Evolutionary conservation across 2,329 filamentous ascomycete species (phyloP).

Genomic region (Myriosclerotinia curreyana): DNA sequence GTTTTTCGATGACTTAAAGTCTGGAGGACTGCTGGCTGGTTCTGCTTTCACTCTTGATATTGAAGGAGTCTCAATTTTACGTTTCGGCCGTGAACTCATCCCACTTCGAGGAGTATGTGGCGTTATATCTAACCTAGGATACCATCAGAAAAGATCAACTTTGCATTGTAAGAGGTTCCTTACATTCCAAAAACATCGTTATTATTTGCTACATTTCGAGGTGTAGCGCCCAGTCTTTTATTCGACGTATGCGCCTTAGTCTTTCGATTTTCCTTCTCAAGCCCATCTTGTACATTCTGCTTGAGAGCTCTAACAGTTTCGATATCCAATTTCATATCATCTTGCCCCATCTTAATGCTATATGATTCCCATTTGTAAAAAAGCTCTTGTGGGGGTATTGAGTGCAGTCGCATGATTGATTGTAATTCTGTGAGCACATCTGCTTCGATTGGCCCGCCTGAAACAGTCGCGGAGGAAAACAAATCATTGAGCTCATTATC

Average conservation of each 20-base stretch:
- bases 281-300: conserved; percentile 76
- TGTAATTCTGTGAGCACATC: conserved; percentile 80
- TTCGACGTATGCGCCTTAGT: conserved; percentile 64
- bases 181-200: conserved; percentile 82
- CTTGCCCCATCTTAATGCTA: conserved; percentile 86
- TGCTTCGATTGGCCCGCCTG: conserved; percentile 52
- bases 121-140: conserved; percentile 60
- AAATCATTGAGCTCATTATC: conserved; percentile 34
- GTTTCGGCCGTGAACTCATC: conserved; percentile 28
- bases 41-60: conserved; percentile 47
- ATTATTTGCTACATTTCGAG: conserved; percentile 53
- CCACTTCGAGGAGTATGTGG: conserved; percentile 55
- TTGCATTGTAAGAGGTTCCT: conserved; percentile 32
- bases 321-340: conserved; percentile 69
- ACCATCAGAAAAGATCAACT: conserved; percentile 29
- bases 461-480: conserved; percentile 31
- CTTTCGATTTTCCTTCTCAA: conserved; percentile 70
- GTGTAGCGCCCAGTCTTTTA: conserved; percentile 59
- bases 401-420: conserved; percentile 82
- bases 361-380: conserved; percentile 99
- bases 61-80: conserved; percentile 48
- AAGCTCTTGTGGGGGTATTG: conserved; percentile 76
- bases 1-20: conserved; percentile 43
- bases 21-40: conserved; percentile 46
- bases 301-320: conserved; percentile 76